Conservation (phyloP, 176 grass and related monocot species). For the Hsuehochloa calcarea region DNA sequence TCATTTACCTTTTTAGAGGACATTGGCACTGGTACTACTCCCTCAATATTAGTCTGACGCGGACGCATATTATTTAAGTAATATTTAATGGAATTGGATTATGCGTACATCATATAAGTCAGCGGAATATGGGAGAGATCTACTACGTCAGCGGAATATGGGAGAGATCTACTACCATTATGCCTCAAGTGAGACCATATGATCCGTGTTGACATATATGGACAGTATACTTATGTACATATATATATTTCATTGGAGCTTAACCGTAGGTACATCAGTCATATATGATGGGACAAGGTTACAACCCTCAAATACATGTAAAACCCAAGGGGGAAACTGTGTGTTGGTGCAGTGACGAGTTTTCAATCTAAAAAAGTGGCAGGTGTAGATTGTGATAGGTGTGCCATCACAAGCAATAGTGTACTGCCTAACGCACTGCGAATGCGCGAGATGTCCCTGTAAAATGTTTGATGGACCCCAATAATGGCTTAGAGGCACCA, state of each 20-base stretch:
- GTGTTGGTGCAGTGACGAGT: background rate
- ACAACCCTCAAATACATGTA: background rate
- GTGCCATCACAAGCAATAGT: background rate
- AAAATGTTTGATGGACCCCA: constrained; percentile 75
- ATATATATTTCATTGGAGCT: background rate
- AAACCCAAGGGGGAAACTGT: background rate
- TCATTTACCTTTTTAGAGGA: too few relatives aligned
- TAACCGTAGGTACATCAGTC: background rate
- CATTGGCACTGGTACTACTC: too few relatives aligned
- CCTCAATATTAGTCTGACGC: too few relatives aligned
- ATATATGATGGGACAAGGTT: background rate
- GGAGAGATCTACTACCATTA: background rate
- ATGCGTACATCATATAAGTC: background rate
- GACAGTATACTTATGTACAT: background rate
- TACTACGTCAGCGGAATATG: background rate
- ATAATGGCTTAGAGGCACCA: constrained; percentile 72
- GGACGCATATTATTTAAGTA: too few relatives aligned
- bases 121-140: background rate
- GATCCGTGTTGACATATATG: background rate
- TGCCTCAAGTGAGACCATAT: background rate
- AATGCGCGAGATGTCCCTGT: constrained; percentile 82
- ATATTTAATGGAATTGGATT: too few relatives aligned
- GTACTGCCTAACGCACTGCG: constrained; percentile 44
- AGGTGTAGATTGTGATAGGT: background rate
- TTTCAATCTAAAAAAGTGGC: background rate